These are phyloP conservation scores for Yamadazyma spencermartinsiae DNA, from an alignment of 1,139 yeast genomes.

Conservation along the genomic window DNA sequence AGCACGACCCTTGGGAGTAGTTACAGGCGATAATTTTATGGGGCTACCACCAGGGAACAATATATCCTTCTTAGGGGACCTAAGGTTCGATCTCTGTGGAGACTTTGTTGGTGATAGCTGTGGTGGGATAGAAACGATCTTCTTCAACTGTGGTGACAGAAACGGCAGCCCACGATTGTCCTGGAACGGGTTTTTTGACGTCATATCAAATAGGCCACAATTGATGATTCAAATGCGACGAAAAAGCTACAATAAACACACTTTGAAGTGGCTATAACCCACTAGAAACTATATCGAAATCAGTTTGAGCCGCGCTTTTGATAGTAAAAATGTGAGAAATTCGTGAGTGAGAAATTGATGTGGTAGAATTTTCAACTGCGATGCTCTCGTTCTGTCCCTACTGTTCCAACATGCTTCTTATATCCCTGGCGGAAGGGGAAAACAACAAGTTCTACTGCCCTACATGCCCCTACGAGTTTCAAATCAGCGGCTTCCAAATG, in stretches of 20 bases:
- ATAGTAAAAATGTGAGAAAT: neutral
- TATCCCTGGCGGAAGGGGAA: constrained; percentile 36
- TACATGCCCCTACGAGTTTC: constrained; percentile 93
- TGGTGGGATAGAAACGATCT: neutral
- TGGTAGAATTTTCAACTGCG: constrained; percentile 7
- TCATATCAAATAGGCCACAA: neutral
- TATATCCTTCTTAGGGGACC: constrained; percentile 28
- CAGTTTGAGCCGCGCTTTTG: neutral
- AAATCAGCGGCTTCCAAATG: constrained; percentile 78
- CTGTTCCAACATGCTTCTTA: constrained; percentile 84
- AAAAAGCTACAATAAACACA: no score
- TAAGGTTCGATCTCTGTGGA: neutral
- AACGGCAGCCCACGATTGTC: neutral
- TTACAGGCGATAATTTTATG: constrained; percentile 26
- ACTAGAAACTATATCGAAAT: no score
- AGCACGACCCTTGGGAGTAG: constrained; percentile 46
- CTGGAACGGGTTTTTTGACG: neutral
- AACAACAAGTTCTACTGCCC: constrained; percentile 72
- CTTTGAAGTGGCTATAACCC: no score
- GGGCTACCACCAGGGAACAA: constrained; percentile 13
- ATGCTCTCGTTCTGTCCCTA: constrained; percentile 92
- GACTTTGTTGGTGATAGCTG: constrained; percentile 3
- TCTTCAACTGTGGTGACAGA: constrained; percentile 2
- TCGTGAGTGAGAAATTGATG: neutral
- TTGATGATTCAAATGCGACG: no score